These are phyloP conservation scores for Curvularia lunata DNA, from an alignment of 2,329 filamentous ascomycete genomes.

Conservation along the genomic window DNA sequence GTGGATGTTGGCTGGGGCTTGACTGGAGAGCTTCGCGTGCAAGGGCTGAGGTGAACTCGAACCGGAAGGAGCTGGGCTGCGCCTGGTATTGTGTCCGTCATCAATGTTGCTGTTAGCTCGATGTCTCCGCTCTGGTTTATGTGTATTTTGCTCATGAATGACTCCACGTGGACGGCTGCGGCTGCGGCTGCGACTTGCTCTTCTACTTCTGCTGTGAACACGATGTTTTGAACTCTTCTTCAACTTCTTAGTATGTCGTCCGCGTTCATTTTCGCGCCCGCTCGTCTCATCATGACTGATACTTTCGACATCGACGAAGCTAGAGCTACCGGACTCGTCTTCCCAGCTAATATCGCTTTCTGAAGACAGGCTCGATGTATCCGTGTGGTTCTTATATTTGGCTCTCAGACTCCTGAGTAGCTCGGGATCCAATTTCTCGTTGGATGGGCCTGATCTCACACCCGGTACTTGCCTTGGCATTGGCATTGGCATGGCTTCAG, in stretches of 20 bases:
- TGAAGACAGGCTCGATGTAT: constrained; percentile 20
- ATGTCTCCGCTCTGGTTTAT: constrained; percentile 19
- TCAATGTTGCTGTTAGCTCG: constrained; percentile 21
- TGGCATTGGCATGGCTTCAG: constrained; percentile 12
- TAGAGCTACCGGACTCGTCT: constrained; percentile 25
- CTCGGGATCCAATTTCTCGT: constrained; percentile 17
- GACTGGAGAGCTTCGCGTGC: constrained; percentile 6
- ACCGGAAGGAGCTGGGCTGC: constrained; percentile 24
- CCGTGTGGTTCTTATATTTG: constrained; percentile 17
- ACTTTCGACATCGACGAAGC: constrained; percentile 27
- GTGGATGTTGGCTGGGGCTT: constrained; percentile 27
- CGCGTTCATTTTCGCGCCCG: constrained; percentile 23
- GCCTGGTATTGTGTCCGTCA: constrained; percentile 25
- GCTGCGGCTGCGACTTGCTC: constrained; percentile 17
- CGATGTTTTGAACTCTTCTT: constrained; percentile 20
- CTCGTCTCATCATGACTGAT: constrained; percentile 25
- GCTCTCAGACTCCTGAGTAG: constrained; percentile 25
- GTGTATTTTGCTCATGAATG: constrained; percentile 13
- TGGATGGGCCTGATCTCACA: constrained; percentile 12
- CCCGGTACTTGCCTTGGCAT: constrained; percentile 7
- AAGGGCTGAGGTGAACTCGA: constrained; percentile 27
- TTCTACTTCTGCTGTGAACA: constrained; percentile 19
- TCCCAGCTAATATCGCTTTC: constrained; percentile 24
- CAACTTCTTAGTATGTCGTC: constrained; percentile 16
- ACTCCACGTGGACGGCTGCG: constrained; percentile 16